These are phyloP conservation scores for Geotrichum restrictum DNA, from an alignment of 1,139 yeast genomes.

Conservation along the genomic window DNA sequence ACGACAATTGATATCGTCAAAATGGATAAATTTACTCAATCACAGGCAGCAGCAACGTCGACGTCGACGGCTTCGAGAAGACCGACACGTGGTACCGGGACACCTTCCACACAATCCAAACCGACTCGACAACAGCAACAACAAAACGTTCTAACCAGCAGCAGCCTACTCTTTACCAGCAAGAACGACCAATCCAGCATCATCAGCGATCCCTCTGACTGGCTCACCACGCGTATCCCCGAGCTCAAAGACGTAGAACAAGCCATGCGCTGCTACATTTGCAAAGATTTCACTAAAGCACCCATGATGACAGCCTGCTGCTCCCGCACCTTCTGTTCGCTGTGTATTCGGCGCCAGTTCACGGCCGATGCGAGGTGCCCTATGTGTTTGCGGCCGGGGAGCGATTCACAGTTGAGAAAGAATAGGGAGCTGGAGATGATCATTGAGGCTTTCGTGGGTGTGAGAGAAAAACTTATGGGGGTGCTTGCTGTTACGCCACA, in stretches of 20 bases:
- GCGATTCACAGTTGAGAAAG: constrained; percentile 66
- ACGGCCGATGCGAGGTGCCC: constrained; percentile 67
- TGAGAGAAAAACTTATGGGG: constrained; percentile 31
- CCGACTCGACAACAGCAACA: background rate
- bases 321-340: constrained; percentile 79
- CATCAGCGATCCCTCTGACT: constrained; percentile 69
- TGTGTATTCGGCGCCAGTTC: constrained; percentile 75
- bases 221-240: constrained; percentile 54
- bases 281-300: constrained; percentile 76
- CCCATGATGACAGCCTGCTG: constrained; percentile 81
- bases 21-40: constrained; percentile 18
- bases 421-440: constrained; percentile 73
- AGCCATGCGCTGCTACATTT: constrained; percentile 78
- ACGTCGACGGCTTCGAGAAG: too few relatives aligned
- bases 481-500: background rate
- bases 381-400: constrained; percentile 62
- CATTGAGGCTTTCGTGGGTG: constrained; percentile 50
- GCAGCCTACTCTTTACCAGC: background rate
- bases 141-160: background rate
- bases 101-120: background rate
- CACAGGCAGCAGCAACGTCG: constrained; percentile 4
- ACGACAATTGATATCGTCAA: constrained; percentile 15
- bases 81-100: too few relatives aligned
- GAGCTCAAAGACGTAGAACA: constrained; percentile 60
- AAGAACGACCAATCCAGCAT: constrained; percentile 16